Conservation (phyloP, 2,329 filamentous ascomycete species). For the Fusarium torulosum region DNA sequence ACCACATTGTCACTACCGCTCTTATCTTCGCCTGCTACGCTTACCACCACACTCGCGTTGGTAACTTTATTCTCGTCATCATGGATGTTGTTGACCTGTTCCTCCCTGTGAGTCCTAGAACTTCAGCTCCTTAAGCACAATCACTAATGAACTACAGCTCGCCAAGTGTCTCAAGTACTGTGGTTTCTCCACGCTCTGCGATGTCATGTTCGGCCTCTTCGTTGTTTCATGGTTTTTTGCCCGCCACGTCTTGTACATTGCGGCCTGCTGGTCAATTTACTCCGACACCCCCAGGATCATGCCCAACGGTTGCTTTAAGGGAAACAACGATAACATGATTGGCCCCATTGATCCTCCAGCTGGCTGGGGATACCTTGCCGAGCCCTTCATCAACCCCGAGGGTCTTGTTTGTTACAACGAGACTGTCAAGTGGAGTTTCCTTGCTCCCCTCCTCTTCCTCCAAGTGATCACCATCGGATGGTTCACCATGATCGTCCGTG, state of each 20-base stretch:
- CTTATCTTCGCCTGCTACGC: conserved; percentile 86
- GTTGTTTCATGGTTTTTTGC: conserved; percentile 86
- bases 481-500: conserved; percentile 89
- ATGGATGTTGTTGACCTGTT: conserved; percentile 96
- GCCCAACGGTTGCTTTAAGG: conserved; percentile 77
- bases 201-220: conserved; percentile 86
- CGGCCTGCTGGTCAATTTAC: conserved; percentile 78
- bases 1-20: conserved; percentile 89
- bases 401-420: conserved; percentile 85
- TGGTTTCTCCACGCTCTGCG: conserved; percentile 80
- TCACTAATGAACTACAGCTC: conserved; percentile 73
- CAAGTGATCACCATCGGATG: conserved; percentile 86
- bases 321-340: conserved; percentile 65
- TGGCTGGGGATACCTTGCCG: conserved; percentile 72
- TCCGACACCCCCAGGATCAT: conserved; percentile 38
- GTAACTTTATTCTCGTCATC: conserved; percentile 87
- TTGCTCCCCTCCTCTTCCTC: conserved; percentile 80
- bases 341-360: conserved; percentile 66
- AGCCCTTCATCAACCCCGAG: conserved; percentile 78
- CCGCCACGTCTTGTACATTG: conserved; percentile 83
- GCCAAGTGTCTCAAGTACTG: conserved; percentile 96
- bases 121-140: conserved; percentile 76
- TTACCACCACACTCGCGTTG: conserved; percentile 88
- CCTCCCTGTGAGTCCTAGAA: conserved; percentile 83
- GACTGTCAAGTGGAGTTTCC: conserved; percentile 80